Conservation (phyloP, 1,139 yeast species). For the Pichiaceae sp. region DNA sequence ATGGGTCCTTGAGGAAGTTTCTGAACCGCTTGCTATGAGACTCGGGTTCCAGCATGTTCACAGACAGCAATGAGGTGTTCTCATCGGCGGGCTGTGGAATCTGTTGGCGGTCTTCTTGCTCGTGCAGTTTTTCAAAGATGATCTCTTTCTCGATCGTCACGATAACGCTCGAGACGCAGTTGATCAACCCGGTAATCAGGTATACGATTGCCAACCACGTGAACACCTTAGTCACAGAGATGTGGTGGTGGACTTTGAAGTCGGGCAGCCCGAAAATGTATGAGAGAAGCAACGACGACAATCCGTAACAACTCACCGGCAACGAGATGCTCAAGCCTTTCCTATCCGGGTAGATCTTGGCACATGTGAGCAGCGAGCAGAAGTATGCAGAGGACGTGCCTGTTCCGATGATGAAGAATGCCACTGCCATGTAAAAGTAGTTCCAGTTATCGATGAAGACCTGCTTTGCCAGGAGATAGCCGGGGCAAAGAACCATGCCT, state of each 20-base stretch:
- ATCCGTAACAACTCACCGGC: conserved; percentile 83
- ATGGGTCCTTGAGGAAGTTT: conserved; percentile 49
- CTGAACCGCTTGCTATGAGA: conserved; percentile 43
- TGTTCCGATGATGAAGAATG: conserved; percentile 55
- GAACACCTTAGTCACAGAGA: conserved; percentile 51
- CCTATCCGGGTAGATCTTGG: conserved; percentile 65
- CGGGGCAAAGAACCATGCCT: conserved; percentile 61
- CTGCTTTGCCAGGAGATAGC: conserved; percentile 49
- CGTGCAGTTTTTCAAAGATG: conserved; percentile 26
- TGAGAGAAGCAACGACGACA: conserved; percentile 62
- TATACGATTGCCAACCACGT: conserved; percentile 49
- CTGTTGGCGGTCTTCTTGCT: conserved; percentile 6
- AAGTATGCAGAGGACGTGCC: conserved; percentile 80
- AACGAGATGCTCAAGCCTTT: conserved; percentile 79
- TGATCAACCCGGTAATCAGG: conserved; percentile 44
- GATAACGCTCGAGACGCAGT: conserved; percentile 55
- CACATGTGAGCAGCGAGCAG: conserved; percentile 73
- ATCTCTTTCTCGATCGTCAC: conserved; percentile 56
- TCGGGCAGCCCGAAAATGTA: conserved; percentile 39
- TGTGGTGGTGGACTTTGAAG: conserved; percentile 26
- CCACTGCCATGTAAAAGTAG: conserved; percentile 28
- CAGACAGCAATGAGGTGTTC: conserved; percentile 18
- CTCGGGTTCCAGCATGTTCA: conserved; percentile 23
- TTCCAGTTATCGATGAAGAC: conserved; percentile 20
- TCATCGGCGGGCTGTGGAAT: background rate